These are phyloP conservation scores for Mrakia gelida DNA, from an alignment of 768 basidiomycete species.

Conservation along the genomic window DNA sequence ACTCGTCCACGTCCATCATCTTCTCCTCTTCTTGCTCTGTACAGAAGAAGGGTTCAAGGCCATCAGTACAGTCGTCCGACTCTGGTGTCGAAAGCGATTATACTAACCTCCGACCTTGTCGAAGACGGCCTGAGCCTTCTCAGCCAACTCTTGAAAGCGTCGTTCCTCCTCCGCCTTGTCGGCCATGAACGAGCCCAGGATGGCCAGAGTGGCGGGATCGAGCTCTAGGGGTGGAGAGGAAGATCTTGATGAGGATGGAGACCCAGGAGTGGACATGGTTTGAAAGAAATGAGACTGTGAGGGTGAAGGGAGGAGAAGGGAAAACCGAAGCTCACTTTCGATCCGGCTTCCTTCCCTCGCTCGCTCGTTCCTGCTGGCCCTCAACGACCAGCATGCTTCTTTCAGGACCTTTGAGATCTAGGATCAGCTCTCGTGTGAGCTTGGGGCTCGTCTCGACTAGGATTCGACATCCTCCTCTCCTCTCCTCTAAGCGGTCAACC, in stretches of 20 bases:
- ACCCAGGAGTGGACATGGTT: not conserved
- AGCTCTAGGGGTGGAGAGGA: conserved; percentile 34
- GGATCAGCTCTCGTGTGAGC: not conserved
- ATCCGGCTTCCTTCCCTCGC: too few relatives aligned
- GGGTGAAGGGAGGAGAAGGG: not conserved
- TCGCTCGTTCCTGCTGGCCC: not conserved
- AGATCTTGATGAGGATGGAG: not conserved
- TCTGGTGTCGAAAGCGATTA: not conserved
- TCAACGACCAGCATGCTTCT: not conserved
- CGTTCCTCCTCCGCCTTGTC: conserved; percentile 33
- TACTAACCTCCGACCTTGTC: not conserved
- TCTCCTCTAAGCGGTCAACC: not conserved
- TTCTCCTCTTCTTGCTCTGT: conserved; percentile 23
- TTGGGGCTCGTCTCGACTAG: not conserved
- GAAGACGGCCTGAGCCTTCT: conserved; percentile 13
- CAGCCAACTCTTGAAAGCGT: conserved; percentile 33
- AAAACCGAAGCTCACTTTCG: not conserved
- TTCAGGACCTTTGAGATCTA: too few relatives aligned
- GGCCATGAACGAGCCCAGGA: conserved; percentile 33
- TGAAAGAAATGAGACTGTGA: not conserved
- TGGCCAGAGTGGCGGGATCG: conserved; percentile 37
- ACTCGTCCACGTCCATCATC: conserved; percentile 37
- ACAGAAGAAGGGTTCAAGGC: not conserved
- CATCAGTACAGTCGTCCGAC: not conserved
- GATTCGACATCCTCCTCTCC: not conserved